Percentiles rank a stretch among this genome's conserved stretches.
Evolutionary conservation across 139 green algal species (phyloP).

Genomic region (Chloropicon primus): DNA sequence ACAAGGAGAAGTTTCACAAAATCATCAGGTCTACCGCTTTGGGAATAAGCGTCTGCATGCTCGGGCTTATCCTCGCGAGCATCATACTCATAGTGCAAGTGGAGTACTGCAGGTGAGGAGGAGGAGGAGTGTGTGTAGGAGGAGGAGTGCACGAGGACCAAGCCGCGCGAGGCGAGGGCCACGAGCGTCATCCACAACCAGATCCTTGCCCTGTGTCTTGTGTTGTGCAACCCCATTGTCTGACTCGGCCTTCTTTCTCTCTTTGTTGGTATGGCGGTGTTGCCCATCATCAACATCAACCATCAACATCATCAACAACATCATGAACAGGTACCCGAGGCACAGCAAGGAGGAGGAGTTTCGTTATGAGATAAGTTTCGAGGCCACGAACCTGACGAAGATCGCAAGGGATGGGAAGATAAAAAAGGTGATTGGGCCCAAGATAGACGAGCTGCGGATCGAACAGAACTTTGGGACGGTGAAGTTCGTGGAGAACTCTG

Average conservation of each 20-base stretch:
- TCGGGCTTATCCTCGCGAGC: background rate
- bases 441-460: background rate
- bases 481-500: constrained; percentile 1
- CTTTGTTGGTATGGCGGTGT: too few relatives aligned
- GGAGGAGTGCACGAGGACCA: too few relatives aligned
- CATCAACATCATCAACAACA: too few relatives aligned
- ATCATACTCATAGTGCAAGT: background rate
- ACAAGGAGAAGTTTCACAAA: background rate
- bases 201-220: background rate
- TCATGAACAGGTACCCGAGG: background rate
- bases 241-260: too few relatives aligned
- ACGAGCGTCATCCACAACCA: background rate
- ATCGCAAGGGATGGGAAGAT: background rate
- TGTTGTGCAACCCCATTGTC: background rate
- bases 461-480: background rate
- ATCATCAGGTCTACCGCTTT: background rate
- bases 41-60: background rate
- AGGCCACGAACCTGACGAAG: background rate
- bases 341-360: background rate
- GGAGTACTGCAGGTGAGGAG: background rate
- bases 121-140: too few relatives aligned
- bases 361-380: background rate
- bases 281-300: too few relatives aligned
- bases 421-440: background rate
- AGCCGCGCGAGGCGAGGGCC: background rate